These are phyloP conservation scores for Hypoxylon sp. DNA, from an alignment of 2,329 filamentous ascomycete genomes.

Conservation along the genomic window DNA sequence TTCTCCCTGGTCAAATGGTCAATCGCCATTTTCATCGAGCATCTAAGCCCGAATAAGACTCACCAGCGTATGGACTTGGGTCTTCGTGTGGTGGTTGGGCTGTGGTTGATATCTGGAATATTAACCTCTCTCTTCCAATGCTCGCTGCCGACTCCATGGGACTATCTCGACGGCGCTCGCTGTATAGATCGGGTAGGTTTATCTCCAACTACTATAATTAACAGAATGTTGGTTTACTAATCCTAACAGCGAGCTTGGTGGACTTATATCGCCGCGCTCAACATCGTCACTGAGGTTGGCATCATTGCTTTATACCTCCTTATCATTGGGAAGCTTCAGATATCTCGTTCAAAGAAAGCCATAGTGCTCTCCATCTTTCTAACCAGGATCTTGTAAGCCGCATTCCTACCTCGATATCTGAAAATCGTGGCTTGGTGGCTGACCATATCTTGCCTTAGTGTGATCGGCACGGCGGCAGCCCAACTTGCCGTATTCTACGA, in stretches of 20 bases:
- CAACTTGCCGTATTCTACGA: constrained; percentile 15
- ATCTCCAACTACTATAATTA: neutral
- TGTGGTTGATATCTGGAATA: constrained; percentile 38
- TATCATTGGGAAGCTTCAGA: constrained; percentile 27
- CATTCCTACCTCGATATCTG: neutral
- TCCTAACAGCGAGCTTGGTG: constrained; percentile 17
- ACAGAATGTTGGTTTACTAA: neutral
- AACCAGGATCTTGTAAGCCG: constrained; percentile 31
- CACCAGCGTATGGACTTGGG: constrained; percentile 35
- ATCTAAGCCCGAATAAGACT: constrained; percentile 35
- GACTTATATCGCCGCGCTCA: constrained; percentile 24
- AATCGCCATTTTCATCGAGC: constrained; percentile 39
- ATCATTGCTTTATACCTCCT: constrained; percentile 27
- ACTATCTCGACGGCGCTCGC: constrained; percentile 36
- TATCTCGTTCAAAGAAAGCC: constrained; percentile 14
- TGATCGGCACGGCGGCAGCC: constrained; percentile 17
- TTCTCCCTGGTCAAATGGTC: constrained; percentile 46
- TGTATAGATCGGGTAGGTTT: constrained; percentile 42
- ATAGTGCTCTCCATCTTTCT: constrained; percentile 28
- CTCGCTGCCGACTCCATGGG: constrained; percentile 42
- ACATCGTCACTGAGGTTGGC: constrained; percentile 25
- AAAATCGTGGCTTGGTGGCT: neutral
- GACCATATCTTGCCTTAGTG: neutral
- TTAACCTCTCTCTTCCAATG: constrained; percentile 44
- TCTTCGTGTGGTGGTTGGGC: constrained; percentile 33